Conservation (phyloP, 2,329 filamentous ascomycete species). For the Xylariaceae sp. region DNA sequence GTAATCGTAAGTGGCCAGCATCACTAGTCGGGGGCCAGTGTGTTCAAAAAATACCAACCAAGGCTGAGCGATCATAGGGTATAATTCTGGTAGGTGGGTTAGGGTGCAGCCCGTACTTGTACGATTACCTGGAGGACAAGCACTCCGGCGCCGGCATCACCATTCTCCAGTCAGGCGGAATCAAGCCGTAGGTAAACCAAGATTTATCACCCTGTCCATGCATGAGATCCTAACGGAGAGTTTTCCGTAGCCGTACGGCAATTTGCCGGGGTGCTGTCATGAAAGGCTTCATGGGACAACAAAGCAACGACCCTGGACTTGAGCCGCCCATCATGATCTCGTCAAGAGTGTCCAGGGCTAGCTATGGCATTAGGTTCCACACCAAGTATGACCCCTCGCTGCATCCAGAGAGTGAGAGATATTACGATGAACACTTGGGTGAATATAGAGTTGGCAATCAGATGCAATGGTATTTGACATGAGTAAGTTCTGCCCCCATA, state of each 20-base stretch:
- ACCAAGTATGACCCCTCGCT: neutral
- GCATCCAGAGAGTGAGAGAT: neutral
- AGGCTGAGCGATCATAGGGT: conserved; percentile 1
- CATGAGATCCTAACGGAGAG: neutral
- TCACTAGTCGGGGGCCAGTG: too few relatives aligned
- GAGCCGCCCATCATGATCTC: neutral
- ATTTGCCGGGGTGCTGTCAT: conserved; percentile 5
- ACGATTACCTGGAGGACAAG: conserved; percentile 1
- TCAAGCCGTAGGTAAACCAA: conserved; percentile 1
- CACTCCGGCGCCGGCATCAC: neutral
- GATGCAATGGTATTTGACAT: conserved; percentile 4
- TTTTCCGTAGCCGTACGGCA: conserved; percentile 1
- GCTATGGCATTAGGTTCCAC: neutral
- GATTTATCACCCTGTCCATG: neutral
- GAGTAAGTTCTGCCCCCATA: conserved; percentile 2
- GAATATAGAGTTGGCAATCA: neutral
- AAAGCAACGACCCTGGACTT: neutral
- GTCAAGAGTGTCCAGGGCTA: conserved; percentile 2
- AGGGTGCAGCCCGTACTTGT: conserved; percentile 5
- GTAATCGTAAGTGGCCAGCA: conserved; percentile 4
- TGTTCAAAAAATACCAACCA: too few relatives aligned
- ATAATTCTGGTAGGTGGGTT: conserved; percentile 8
- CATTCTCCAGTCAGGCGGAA: neutral
- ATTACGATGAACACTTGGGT: neutral
- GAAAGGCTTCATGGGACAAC: conserved; percentile 1